These are phyloP conservation scores for Capronia epimyces DNA, from an alignment of 2,329 filamentous ascomycete genomes.

Conservation along the genomic window DNA sequence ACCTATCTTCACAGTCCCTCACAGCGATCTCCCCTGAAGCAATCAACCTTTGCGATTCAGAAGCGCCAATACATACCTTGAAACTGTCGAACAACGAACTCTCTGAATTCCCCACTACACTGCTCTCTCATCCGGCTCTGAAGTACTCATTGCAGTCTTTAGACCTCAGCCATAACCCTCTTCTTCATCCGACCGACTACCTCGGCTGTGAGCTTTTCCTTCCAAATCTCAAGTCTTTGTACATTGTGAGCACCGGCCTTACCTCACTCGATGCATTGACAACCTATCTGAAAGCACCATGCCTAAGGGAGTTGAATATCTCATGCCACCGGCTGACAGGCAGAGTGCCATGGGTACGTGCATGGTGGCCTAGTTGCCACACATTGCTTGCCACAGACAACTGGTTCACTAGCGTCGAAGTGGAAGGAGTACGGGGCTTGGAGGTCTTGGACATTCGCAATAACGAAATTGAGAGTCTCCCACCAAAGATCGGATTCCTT, in stretches of 20 bases:
- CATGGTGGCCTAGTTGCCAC: constrained; percentile 63
- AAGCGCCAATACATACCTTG: constrained; percentile 42
- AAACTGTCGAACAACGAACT: constrained; percentile 71
- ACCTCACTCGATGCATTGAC: constrained; percentile 63
- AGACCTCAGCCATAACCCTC: constrained; percentile 68
- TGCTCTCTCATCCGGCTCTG: constrained; percentile 62
- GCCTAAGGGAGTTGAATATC: constrained; percentile 70
- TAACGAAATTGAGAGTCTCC: constrained; percentile 78
- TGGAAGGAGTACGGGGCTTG: constrained; percentile 68
- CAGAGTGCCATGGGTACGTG: constrained; percentile 59
- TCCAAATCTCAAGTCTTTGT: constrained; percentile 69
- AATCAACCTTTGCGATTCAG: constrained; percentile 44
- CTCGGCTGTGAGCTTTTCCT: constrained; percentile 63
- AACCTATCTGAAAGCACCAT: constrained; percentile 64
- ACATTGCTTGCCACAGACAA: constrained; percentile 75
- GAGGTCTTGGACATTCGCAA: constrained; percentile 72
- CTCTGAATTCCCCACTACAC: constrained; percentile 58
- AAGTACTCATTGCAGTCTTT: constrained; percentile 61
- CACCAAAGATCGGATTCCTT: constrained; percentile 73
- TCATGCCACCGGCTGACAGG: constrained; percentile 73
- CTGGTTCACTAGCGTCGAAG: constrained; percentile 64
- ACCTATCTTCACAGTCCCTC: constrained; percentile 53
- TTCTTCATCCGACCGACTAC: constrained; percentile 57
- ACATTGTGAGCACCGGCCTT: constrained; percentile 68
- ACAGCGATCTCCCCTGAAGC: constrained; percentile 51